Conservation (phyloP, 306 rosid genomes). For the Casuarina equisetifolia region DNA sequence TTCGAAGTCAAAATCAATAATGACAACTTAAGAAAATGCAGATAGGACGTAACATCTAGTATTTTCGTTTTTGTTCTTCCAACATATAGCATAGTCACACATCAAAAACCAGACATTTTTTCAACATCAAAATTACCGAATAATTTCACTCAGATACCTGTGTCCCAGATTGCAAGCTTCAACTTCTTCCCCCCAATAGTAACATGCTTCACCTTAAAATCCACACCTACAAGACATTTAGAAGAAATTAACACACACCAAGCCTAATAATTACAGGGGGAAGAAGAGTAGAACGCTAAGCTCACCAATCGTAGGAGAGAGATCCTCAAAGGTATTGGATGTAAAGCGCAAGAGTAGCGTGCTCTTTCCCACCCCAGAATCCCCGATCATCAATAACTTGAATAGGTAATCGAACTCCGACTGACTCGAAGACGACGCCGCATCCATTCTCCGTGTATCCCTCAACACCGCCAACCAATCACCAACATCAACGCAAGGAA, state of each 20-base stretch:
- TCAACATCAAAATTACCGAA: background rate
- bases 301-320: conserved; percentile 66
- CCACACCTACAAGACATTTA: conserved; percentile 64
- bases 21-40: too few species aligned
- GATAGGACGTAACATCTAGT: too few species aligned
- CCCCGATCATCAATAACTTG: conserved; percentile 79
- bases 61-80: too few species aligned
- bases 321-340: conserved; percentile 66
- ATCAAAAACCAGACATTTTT: too few species aligned
- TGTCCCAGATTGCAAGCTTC: conserved; percentile 95
- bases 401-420: conserved; percentile 77
- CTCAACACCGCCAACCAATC: background rate
- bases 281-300: background rate
- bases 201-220: conserved; percentile 73
- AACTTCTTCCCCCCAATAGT: conserved; percentile 64
- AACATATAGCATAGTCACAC: too few species aligned
- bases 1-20: background rate
- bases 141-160: conserved; percentile 40
- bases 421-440: conserved; percentile 48
- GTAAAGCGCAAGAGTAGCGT: conserved; percentile 69
- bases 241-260: background rate
- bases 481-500: background rate
- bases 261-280: background rate
- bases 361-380: conserved; percentile 90
- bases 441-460: conserved; percentile 39